Percentiles rank a stretch among this genome's conserved stretches.
Evolutionary conservation across 1,284 basidiomycete genomes (phyloP).

Genomic region (Cutaneotrichosporon cutaneum): DNA sequence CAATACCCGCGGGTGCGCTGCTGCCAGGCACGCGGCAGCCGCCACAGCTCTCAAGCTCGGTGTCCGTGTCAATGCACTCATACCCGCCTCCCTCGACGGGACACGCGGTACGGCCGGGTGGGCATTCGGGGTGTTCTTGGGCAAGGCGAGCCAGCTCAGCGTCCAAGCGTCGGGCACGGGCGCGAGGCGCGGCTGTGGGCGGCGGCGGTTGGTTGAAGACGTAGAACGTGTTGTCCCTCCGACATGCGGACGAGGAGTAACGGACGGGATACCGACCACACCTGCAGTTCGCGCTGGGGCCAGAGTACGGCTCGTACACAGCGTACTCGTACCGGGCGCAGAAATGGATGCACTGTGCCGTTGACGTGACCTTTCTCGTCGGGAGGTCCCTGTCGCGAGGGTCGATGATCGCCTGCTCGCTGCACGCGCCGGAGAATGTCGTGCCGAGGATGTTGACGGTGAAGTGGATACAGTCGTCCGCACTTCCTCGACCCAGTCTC

Average conservation of each 20-base stretch:
- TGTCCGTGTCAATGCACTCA: neutral
- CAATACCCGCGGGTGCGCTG: too few relatives aligned
- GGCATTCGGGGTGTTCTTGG: neutral
- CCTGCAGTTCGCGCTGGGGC: neutral
- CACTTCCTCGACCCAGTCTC: too few relatives aligned
- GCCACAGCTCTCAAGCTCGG: neutral
- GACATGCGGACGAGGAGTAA: neutral
- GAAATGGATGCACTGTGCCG: neutral
- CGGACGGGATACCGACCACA: neutral
- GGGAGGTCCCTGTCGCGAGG: too few relatives aligned
- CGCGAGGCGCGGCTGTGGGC: neutral
- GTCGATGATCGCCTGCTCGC: too few relatives aligned
- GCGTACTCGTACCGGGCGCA: neutral
- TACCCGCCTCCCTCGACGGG: neutral
- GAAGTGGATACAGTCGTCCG: too few relatives aligned
- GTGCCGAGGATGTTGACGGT: too few relatives aligned
- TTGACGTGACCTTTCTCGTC: neutral
- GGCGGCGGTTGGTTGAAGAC: neutral
- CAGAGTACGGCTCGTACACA: neutral
- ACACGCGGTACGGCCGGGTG: neutral
- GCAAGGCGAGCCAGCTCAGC: neutral
- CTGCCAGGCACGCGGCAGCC: neutral
- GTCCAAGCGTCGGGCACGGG: too few relatives aligned
- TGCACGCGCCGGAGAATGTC: too few relatives aligned
- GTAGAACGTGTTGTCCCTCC: neutral